Conservation (phyloP, 1,284 basidiomycete genomes). For the Rhodotorula sp. region DNA sequence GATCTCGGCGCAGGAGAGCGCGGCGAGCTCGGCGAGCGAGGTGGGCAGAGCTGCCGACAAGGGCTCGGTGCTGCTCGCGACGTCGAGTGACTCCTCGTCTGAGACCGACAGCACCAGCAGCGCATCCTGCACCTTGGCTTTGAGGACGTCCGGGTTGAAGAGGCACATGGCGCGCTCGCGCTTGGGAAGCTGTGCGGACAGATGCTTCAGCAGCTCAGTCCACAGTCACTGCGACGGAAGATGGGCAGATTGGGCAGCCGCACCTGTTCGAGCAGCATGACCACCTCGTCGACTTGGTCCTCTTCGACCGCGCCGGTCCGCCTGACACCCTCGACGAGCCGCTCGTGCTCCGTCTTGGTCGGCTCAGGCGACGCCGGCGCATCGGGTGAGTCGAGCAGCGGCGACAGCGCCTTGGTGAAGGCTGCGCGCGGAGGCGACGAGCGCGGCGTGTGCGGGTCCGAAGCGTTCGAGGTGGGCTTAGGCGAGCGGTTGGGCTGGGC, state of each 20-base stretch:
- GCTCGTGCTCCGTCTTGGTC: constrained; percentile 61
- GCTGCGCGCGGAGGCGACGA: not conserved
- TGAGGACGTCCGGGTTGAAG: constrained; percentile 78
- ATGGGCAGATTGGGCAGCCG: too few species aligned
- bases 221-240: too few species aligned
- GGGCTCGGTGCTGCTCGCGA: too few species aligned
- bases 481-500: constrained; percentile 1
- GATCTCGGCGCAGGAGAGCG: constrained; percentile 51
- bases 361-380: not conserved
- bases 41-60: not conserved
- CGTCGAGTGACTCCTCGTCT: not conserved
- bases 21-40: constrained; percentile 50
- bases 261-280: constrained; percentile 67
- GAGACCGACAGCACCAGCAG: constrained; percentile 60
- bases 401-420: not conserved
- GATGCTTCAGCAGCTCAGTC: too few species aligned
- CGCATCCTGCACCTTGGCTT: constrained; percentile 76
- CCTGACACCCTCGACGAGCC: constrained; percentile 67
- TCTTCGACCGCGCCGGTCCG: constrained; percentile 58
- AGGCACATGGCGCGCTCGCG: constrained; percentile 84
- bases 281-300: constrained; percentile 64
- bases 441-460: not conserved
- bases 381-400: not conserved
- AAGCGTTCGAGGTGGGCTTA: not conserved
- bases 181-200: constrained; percentile 61